Base-by-base conservation (phyloP, 352 stramenopile genomes). In the Pythium rishiriense region DNA sequence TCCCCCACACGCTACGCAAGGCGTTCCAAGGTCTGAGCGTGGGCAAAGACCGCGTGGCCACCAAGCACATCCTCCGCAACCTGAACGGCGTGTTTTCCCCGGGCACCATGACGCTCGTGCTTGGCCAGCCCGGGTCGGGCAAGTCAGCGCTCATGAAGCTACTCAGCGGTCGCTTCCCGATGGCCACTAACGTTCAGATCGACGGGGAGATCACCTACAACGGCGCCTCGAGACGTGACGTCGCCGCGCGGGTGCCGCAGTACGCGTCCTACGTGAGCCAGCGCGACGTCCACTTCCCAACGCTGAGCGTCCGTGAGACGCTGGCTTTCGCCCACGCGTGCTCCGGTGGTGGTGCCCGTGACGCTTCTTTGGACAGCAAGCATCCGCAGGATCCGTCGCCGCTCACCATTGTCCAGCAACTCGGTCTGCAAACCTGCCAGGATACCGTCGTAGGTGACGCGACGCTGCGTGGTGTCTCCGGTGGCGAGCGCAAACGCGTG, bases 401-500 rank as follows among this genome's bases (percentile, higher is more conserved):
- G 24, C 59, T 77, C 25, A 60, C 79, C 19, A 74, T 79, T 9
- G 9, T 49, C 59, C 65, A 75, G 62, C 31, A 83, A 14, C 67
- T 80, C 42, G 52, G 52, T 12, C 35, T 59, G 15, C 22, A 56
- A 24, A 59, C 24, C 42, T 71, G 64, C 31, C 49, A 68, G 35
- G 41, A 83, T 39, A 83, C 75, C 19, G 79, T 83, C 11, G 70
- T 83, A 7, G 75, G 75, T 11, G 66, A 83, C 42, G 63, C 55
- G 9, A 64, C 81, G 33, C 45, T 71, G 25, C 66, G 75, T 37
- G 75, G 75, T 45, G 64, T 83, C 41, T 88, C 75, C 48, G 83
- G 83, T 12, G 83, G 81, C 6, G 79, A 92, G 53, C 72, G 78
- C 39, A 88, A 87, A 66, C 76, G 83, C 26, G 75, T 90, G 41